Percentiles rank a stretch among this genome's conserved stretches.
phyloP scores from a whole-genome alignment of 2,329 filamentous ascomycete genomes.

The Rhytidhysteron rufulum region DNA sequence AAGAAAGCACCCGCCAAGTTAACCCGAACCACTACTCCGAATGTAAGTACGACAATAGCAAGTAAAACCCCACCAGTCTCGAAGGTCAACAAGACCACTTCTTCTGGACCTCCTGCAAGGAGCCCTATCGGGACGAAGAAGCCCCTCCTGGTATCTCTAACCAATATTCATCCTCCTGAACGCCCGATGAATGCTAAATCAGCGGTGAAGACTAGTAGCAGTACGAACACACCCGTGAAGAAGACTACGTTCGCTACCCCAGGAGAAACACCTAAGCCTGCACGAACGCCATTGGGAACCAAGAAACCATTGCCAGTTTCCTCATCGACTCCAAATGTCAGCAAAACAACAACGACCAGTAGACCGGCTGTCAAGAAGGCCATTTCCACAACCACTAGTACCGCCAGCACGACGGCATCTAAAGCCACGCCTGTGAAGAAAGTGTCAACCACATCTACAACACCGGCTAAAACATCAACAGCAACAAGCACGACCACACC shows the following conservation, averaged over 20 bases:
- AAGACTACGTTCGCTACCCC: not conserved
- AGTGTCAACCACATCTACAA: too few species aligned
- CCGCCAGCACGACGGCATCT: conserved; percentile 7
- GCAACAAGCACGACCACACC: conserved; percentile 7
- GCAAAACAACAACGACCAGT: conserved; percentile 7
- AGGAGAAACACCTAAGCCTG: conserved; percentile 1
- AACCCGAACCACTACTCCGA: too few species aligned
- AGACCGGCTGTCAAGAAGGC: conserved; percentile 8
- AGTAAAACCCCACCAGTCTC: conserved; percentile 6
- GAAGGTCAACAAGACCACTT: conserved; percentile 10
- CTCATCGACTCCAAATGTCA: conserved; percentile 15
- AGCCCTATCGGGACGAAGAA: conserved; percentile 22
- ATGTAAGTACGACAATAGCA: too few species aligned
- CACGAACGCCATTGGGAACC: conserved; percentile 11
- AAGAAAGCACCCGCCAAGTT: conserved; percentile 13
- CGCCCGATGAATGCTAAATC: conserved; percentile 1
- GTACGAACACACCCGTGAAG: not conserved
- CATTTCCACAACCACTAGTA: conserved; percentile 2
- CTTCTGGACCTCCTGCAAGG: conserved; percentile 12
- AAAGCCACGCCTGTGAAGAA: conserved; percentile 7
- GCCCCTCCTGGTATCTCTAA: conserved; percentile 10
- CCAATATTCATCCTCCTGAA: too few species aligned
- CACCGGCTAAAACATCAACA: conserved; percentile 8
- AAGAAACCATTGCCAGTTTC: conserved; percentile 16
- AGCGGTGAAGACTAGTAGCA: not conserved